These are phyloP conservation scores for Ensete glaucum DNA, from an alignment of 176 grass and related monocot species.

Conservation along the genomic window DNA sequence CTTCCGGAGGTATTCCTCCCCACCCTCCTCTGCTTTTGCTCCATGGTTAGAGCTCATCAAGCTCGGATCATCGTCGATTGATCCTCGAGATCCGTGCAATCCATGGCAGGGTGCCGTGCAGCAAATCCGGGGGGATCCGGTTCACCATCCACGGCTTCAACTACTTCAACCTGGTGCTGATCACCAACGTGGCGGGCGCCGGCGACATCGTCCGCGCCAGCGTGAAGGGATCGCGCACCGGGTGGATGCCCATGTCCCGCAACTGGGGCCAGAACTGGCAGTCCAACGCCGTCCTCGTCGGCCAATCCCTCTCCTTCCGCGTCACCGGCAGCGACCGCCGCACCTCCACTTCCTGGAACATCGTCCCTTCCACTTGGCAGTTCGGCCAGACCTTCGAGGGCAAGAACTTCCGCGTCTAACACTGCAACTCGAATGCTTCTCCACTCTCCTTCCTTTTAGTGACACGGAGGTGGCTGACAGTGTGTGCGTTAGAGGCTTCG, in stretches of 20 bases:
- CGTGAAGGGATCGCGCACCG: slow-evolving; percentile 20
- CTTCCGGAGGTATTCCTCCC: slow-evolving; percentile 42
- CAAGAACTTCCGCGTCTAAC: slow-evolving; percentile 13
- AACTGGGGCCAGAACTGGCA: slow-evolving; percentile 34
- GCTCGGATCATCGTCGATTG: too few relatives aligned
- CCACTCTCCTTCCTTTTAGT: too few relatives aligned
- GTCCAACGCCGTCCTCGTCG: slow-evolving; percentile 17
- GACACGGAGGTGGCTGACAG: too few relatives aligned
- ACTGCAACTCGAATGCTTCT: too few relatives aligned
- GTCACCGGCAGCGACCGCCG: slow-evolving; percentile 25
- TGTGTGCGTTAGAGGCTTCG: too few relatives aligned
- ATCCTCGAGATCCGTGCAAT: too few relatives aligned
- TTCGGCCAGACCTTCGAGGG: slow-evolving; percentile 29
- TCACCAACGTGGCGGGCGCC: slow-evolving; percentile 22
- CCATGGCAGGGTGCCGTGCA: slow-evolving; percentile 15
- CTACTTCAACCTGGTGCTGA: slow-evolving; percentile 30
- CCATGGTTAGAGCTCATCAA: too few relatives aligned
- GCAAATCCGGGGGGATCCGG: slow-evolving; percentile 15
- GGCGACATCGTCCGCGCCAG: slow-evolving; percentile 15
- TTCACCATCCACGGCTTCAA: slow-evolving; percentile 15
- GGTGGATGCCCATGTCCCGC: slow-evolving; percentile 21
- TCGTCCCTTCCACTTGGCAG: slow-evolving; percentile 15
- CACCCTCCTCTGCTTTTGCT: too few relatives aligned
- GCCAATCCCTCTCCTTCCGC: slow-evolving; percentile 22
- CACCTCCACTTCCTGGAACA: slow-evolving; percentile 25